A percentile compares a stretch with the other conserved stretches of the same genome.
phyloP scores from a whole-genome alignment of 805 yeast genomes.

The Maudiozyma pseudohumilis region DNA sequence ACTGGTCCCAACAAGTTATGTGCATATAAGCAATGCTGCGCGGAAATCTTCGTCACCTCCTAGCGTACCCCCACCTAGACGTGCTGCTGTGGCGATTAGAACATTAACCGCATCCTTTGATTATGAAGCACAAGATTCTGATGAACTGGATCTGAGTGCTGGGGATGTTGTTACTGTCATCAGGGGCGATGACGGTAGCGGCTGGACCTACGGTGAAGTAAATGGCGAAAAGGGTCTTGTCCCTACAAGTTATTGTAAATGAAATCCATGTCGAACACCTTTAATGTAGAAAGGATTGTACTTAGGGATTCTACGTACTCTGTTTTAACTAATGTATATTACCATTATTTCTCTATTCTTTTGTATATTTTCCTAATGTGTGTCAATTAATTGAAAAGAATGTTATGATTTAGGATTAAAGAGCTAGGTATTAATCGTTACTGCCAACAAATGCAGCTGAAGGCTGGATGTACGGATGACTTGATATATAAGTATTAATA shows the following conservation, averaged over 20 bases:
- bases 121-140: conserved; percentile 67
- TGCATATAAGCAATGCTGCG: conserved; percentile 35
- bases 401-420: too few relatives aligned
- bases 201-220: conserved; percentile 91
- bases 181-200: conserved; percentile 66
- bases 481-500: too few relatives aligned
- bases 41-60: conserved; percentile 50
- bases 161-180: conserved; percentile 69
- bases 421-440: too few relatives aligned
- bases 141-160: conserved; percentile 59
- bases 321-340: too few relatives aligned
- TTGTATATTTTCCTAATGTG: too few relatives aligned
- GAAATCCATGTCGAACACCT: too few relatives aligned
- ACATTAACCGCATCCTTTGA: conserved; percentile 66
- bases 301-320: too few relatives aligned
- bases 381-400: too few relatives aligned
- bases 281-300: too few relatives aligned
- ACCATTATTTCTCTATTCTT: too few relatives aligned
- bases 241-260: conserved; percentile 67
- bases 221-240: conserved; percentile 57
- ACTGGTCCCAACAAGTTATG: conserved; percentile 75
- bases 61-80: conserved; percentile 65
- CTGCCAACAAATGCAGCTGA: too few relatives aligned
- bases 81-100: conserved; percentile 29
- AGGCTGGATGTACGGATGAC: too few relatives aligned